phyloP scores from a whole-genome alignment of 768 basidiomycete species.

The Leucosporidium yakuticum region DNA sequence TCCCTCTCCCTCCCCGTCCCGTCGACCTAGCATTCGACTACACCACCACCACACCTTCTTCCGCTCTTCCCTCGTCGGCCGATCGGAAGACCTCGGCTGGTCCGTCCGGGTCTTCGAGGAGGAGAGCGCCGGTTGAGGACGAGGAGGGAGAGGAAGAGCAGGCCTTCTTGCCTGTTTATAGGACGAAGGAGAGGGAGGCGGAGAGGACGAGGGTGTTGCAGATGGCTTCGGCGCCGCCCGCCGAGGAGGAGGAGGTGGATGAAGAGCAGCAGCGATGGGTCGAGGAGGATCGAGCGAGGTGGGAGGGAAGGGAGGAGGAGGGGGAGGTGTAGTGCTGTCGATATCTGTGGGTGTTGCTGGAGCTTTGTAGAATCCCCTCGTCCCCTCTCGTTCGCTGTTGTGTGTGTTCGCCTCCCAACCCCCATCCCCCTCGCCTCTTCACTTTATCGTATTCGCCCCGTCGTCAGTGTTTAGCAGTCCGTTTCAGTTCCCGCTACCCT shows the following conservation, averaged over 20 bases:
- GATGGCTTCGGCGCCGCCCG: neutral
- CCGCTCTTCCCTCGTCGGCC: too few relatives aligned
- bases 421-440: too few relatives aligned
- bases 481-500: too few relatives aligned
- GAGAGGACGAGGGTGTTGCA: neutral
- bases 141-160: neutral
- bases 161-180: neutral
- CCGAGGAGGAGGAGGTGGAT: neutral
- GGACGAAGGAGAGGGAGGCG: neutral
- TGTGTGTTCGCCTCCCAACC: too few relatives aligned
- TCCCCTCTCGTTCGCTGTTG: too few relatives aligned
- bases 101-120: neutral
- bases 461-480: too few relatives aligned
- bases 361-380: neutral
- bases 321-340: neutral
- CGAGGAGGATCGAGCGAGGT: too few relatives aligned
- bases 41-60: too few relatives aligned
- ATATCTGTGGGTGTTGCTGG: neutral
- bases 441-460: too few relatives aligned
- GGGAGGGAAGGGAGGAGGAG: neutral
- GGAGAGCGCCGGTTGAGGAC: neutral
- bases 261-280: neutral
- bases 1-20: too few relatives aligned
- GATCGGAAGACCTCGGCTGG: too few relatives aligned
- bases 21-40: too few relatives aligned